A percentile compares a stretch with the other conserved stretches of the same genome.
Conservation (phyloP, 805 yeast species). For the Ogataea henricii region DNA sequence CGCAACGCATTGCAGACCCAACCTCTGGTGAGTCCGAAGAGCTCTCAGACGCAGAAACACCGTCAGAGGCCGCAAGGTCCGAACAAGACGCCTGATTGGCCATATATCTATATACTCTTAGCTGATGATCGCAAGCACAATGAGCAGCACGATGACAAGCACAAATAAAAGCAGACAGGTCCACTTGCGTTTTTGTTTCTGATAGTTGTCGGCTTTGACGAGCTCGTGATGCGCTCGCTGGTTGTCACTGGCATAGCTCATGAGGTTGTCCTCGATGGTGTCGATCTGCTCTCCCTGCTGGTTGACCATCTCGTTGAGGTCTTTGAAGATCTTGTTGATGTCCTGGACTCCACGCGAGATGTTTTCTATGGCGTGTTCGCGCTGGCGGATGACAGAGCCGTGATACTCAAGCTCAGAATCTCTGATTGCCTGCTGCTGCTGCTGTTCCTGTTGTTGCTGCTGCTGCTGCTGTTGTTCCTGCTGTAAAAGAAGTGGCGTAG, state of each 20-base stretch:
- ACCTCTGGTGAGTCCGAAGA: not conserved
- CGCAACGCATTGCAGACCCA: slow-evolving; percentile 1
- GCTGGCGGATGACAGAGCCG: slow-evolving; percentile 62
- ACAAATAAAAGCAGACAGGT: slow-evolving; percentile 65
- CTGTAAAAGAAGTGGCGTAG: slow-evolving; percentile 17
- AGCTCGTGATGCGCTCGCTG: slow-evolving; percentile 73
- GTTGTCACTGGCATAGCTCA: slow-evolving; percentile 61
- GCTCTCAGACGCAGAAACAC: not conserved
- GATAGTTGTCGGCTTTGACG: slow-evolving; percentile 72
- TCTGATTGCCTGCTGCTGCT: slow-evolving; percentile 36
- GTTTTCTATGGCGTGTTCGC: slow-evolving; percentile 70
- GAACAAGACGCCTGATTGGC: not conserved
- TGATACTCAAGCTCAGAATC: slow-evolving; percentile 63
- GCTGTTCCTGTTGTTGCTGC: slow-evolving; percentile 32
- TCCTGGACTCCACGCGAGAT: slow-evolving; percentile 80
- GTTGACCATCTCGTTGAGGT: slow-evolving; percentile 71
- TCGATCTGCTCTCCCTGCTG: slow-evolving; percentile 88
- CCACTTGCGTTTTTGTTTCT: slow-evolving; percentile 70
- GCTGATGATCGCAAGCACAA: slow-evolving; percentile 57
- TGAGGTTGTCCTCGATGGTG: slow-evolving; percentile 77
- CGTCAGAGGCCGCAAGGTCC: not conserved
- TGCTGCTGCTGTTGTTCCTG: slow-evolving; percentile 35
- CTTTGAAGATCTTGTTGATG: slow-evolving; percentile 82
- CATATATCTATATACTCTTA: slow-evolving; percentile 19
- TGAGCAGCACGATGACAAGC: slow-evolving; percentile 56